Evolutionary conservation across 2,329 filamentous ascomycete genomes (phyloP).

Genomic region (Ascochyta clinopodiicola): DNA sequence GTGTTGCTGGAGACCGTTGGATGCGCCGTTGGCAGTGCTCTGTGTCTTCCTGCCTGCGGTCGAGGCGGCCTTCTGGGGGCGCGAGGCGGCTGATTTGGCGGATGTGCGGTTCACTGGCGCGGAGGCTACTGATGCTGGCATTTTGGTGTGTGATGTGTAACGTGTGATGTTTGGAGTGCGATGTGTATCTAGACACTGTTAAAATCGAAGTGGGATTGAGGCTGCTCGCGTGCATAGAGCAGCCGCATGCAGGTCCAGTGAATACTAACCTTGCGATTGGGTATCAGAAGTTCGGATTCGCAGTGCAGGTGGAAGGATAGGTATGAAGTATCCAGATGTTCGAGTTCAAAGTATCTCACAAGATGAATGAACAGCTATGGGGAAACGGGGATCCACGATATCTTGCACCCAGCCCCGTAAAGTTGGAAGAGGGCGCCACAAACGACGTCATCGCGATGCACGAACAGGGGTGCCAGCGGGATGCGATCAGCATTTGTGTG

Average conservation of each 20-base stretch:
- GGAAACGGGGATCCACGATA: constrained; percentile 24
- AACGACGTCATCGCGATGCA: constrained; percentile 40
- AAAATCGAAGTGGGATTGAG: background rate
- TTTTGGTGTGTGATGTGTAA: constrained; percentile 17
- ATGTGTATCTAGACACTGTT: background rate
- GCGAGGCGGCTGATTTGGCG: constrained; percentile 39
- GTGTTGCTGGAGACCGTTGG: constrained; percentile 37
- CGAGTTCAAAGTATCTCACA: constrained; percentile 7
- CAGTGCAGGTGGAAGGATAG: constrained; percentile 1
- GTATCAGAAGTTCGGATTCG: background rate
- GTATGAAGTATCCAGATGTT: background rate
- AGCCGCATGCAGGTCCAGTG: constrained; percentile 10
- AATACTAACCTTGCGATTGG: constrained; percentile 23
- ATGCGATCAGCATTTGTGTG: constrained; percentile 25
- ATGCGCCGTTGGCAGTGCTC: constrained; percentile 31
- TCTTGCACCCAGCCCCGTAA: constrained; percentile 35
- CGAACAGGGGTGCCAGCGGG: constrained; percentile 26
- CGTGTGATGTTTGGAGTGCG: background rate
- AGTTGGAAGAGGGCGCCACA: constrained; percentile 43
- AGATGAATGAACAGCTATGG: constrained; percentile 19
- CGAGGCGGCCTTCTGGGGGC: constrained; percentile 37
- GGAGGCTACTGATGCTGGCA: constrained; percentile 47
- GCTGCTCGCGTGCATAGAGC: constrained; percentile 28
- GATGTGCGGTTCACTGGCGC: constrained; percentile 42
- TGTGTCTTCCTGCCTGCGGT: constrained; percentile 29